A percentile compares a stretch with the other conserved stretches of the same genome.
Conservation (phyloP, 2,329 filamentous ascomycete species). For the Lasiodiplodia hormozganensis region DNA sequence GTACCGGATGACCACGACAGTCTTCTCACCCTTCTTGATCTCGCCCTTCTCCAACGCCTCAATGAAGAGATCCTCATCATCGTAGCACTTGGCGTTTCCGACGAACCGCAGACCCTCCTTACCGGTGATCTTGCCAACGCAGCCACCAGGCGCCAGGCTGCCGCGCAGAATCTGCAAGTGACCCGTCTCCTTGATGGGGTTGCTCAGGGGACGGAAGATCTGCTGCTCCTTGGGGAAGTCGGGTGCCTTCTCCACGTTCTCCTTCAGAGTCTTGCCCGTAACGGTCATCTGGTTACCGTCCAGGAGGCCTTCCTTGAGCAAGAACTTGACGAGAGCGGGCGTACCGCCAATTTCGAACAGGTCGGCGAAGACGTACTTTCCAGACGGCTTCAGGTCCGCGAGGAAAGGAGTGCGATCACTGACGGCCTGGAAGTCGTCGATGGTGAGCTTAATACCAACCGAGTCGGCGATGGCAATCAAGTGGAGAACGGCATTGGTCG, state of each 20-base stretch:
- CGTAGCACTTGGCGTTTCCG: slow-evolving; percentile 74
- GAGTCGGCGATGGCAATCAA: slow-evolving; percentile 59
- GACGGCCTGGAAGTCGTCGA: slow-evolving; percentile 60
- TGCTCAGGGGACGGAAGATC: slow-evolving; percentile 71
- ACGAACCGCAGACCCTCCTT: slow-evolving; percentile 74
- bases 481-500: slow-evolving; percentile 59
- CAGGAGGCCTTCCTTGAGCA: slow-evolving; percentile 57
- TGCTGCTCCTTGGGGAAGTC: slow-evolving; percentile 73
- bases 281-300: slow-evolving; percentile 58
- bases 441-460: slow-evolving; percentile 57
- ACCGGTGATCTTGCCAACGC: slow-evolving; percentile 78
- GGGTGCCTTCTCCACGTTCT: slow-evolving; percentile 61
- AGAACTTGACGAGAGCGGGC: slow-evolving; percentile 57
- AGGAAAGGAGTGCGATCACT: slow-evolving; percentile 59
- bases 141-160: slow-evolving; percentile 71
- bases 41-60: slow-evolving; percentile 69
- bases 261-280: slow-evolving; percentile 57
- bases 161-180: slow-evolving; percentile 77
- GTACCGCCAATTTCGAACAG: slow-evolving; percentile 61
- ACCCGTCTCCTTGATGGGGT: slow-evolving; percentile 74
- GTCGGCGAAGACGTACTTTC: slow-evolving; percentile 66
- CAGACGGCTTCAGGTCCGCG: slow-evolving; percentile 59
- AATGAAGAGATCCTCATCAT: slow-evolving; percentile 74
- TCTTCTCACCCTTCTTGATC: slow-evolving; percentile 78
- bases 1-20: slow-evolving; percentile 77